A percentile compares a stretch with the other conserved stretches of the same genome.
phyloP scores from a whole-genome alignment of 75 land plant genomes.

The Selaginella moellendorffii region DNA sequence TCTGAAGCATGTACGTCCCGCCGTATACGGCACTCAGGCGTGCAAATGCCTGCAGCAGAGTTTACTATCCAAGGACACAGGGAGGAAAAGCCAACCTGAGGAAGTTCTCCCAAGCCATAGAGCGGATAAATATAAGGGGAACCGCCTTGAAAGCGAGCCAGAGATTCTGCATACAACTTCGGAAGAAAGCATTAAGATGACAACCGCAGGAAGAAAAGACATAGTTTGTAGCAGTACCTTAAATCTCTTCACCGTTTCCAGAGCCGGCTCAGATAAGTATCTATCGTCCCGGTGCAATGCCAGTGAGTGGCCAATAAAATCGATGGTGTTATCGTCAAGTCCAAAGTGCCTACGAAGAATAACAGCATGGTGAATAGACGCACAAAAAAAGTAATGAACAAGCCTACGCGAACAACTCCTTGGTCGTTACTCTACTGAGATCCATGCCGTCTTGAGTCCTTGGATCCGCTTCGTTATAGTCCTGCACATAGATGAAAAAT shows the following conservation, averaged over 20 bases:
- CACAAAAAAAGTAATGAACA: neutral
- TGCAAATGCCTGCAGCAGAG: conserved; percentile 5
- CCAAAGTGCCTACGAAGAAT: neutral
- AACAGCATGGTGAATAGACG: neutral
- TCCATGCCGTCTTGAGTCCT: neutral
- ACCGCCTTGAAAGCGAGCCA: conserved; percentile 9
- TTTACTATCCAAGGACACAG: neutral
- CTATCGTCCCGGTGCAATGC: conserved; percentile 1
- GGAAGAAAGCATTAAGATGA: neutral
- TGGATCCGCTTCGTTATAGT: neutral
- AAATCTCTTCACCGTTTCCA: neutral
- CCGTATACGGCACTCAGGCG: conserved; percentile 7
- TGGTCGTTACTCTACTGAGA: neutral
- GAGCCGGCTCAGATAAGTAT: neutral
- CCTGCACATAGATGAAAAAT: neutral
- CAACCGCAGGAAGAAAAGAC: neutral
- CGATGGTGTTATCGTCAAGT: conserved; percentile 4
- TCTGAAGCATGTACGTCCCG: conserved; percentile 2
- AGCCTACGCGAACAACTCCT: neutral
- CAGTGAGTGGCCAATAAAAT: conserved; percentile 8
- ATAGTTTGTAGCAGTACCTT: neutral
- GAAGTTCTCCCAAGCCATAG: conserved; percentile 3
- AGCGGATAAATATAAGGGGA: conserved; percentile 8
- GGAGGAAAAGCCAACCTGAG: neutral
- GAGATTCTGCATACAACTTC: conserved; percentile 5